Percentiles rank a stretch among this genome's conserved stretches.
phyloP scores from a whole-genome alignment of 805 yeast species.

The Starmerella vaccinii region DNA sequence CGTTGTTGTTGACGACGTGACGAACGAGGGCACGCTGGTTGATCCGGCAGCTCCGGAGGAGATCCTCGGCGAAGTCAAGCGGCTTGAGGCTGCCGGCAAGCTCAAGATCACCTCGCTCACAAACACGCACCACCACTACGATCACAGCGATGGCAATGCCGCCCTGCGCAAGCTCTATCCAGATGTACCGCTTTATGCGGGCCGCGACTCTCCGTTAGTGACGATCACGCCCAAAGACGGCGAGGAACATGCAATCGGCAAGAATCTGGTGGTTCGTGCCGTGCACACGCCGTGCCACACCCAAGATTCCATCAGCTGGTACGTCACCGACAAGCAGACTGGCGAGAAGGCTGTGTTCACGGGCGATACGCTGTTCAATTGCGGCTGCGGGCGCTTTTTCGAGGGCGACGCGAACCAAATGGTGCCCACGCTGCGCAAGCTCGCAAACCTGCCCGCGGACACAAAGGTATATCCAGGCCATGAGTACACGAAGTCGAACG shows the following conservation, averaged over 20 bases:
- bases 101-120: constrained; percentile 63
- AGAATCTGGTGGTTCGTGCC: constrained; percentile 56
- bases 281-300: constrained; percentile 97
- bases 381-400: constrained; percentile 95
- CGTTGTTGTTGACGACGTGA: constrained; percentile 54
- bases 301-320: constrained; percentile 88
- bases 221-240: constrained; percentile 58
- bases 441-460: constrained; percentile 53
- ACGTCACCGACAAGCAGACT: constrained; percentile 52
- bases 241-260: constrained; percentile 55
- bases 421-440: constrained; percentile 55
- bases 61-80: constrained; percentile 39
- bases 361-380: constrained; percentile 88
- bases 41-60: constrained; percentile 90
- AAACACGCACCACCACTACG: constrained; percentile 94
- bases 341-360: constrained; percentile 72
- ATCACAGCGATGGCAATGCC: constrained; percentile 82
- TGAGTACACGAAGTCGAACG: constrained; percentile 81
- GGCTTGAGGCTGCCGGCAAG: constrained; percentile 30
- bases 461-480: constrained; percentile 88
- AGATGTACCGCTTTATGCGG: constrained; percentile 64
- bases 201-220: constrained; percentile 68
- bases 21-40: constrained; percentile 66
- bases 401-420: constrained; percentile 81
- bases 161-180: constrained; percentile 33